Evolutionary conservation across 2,329 filamentous ascomycete genomes (phyloP), one percentile per base, ranked within the genome.

Genomic region (Alternaria sp.): DNA sequence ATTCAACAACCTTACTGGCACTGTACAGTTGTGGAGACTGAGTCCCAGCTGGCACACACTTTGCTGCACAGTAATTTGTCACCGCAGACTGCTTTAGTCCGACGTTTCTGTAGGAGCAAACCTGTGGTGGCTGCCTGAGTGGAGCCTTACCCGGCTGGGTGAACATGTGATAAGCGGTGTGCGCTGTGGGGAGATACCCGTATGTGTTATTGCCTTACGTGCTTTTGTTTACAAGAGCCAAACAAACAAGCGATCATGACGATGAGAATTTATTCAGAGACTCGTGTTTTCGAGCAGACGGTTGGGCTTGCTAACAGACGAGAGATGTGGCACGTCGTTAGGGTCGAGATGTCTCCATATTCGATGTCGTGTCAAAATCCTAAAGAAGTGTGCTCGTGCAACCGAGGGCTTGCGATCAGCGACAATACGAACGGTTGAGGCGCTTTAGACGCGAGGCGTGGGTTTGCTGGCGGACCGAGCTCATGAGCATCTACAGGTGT

Each of bases 11-110:
- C 18, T 20, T 3, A 12, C 22, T 36, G 20, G 34, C 27, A 25
- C 18, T 22, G 41, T 18, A 59, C 51, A 34, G 30, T 45, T 38
- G 32, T 50, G 46, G 20, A 50, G 25, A 10, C 16, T 20, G 20
- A 22, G 16, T 25, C 30, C 20, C 34, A 52, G 18, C 28, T 30
- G 30, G 27, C 48, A 48, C 20, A 52, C 30, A n/a, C 45, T 25
- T 30, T 22, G 52, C 44, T 41, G 28, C 22, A 30, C 30, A 27
- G 10, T 18, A 34, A 57, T 60, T 60, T 57, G 58, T 60, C 58
- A 60, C 32, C 48, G 25, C 14, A 16, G 36, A n/a, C 40, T 27
- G 40, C 40, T 45, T 45, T 45, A 18, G 36, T 45, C 20, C 22
- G 32, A 36, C 16, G 25, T 22, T 28, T 18, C 36, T 34, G 28